Percentiles rank a stretch among this genome's conserved stretches.
phyloP scores from a whole-genome alignment of 257 asterid genomes.

The Solanum sejunctum region DNA sequence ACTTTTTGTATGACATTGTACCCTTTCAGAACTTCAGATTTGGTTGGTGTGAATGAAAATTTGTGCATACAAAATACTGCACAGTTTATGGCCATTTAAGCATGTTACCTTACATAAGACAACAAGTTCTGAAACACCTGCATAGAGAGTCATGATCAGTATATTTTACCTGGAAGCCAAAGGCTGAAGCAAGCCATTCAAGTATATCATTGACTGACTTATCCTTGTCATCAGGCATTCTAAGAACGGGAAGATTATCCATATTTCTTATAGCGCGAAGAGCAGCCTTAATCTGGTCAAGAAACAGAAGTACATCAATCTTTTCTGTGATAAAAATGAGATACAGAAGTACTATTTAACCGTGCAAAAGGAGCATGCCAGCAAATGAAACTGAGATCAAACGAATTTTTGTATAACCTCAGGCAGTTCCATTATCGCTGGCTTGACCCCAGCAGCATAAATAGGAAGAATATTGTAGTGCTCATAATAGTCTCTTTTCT shows the following conservation, averaged over 20 bases:
- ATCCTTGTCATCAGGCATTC: constrained; percentile 43
- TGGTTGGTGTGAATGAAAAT: not conserved
- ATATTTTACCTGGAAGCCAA: constrained; percentile 86
- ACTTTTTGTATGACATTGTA: not conserved
- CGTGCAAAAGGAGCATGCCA: not conserved
- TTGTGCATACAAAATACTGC: not conserved
- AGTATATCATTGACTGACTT: constrained; percentile 62
- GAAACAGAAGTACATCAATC: constrained; percentile 4
- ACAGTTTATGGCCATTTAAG: not conserved
- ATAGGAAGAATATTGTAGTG: constrained; percentile 94
- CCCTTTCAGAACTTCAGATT: not conserved
- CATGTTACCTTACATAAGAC: not conserved
- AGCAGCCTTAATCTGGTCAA: constrained; percentile 66
- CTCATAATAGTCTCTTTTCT: constrained; percentile 68
- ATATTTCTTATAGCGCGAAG: constrained; percentile 58
- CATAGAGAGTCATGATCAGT: not conserved
- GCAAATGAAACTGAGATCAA: not conserved
- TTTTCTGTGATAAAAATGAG: not conserved
- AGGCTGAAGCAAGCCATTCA: constrained; percentile 87
- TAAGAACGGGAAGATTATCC: constrained; percentile 56
- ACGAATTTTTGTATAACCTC: constrained; percentile 46
- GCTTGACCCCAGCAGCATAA: constrained; percentile 77
- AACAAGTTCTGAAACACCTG: not conserved
- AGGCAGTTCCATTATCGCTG: constrained; percentile 89
- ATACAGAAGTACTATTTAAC: constrained; percentile 4